phyloP scores from a whole-genome alignment of 225 moss, liverwort and hornwort species.

The Sphagnum tenellum region DNA sequence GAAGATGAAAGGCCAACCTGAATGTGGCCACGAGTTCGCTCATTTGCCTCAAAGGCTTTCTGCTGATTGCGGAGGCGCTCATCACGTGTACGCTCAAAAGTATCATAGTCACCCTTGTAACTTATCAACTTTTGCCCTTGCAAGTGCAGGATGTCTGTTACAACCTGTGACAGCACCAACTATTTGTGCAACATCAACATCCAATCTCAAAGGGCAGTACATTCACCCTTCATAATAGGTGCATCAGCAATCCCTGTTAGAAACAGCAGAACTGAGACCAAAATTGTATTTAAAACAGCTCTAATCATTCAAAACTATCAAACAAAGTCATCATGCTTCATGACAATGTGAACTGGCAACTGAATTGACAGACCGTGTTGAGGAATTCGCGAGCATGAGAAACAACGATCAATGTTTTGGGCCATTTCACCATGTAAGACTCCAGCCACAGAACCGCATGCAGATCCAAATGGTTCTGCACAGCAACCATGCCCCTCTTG shows the following conservation, averaged over 20 bases:
- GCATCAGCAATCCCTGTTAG: too few relatives aligned
- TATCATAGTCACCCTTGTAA: slow-evolving; percentile 98
- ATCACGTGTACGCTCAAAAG: slow-evolving; percentile 89
- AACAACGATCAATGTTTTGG: slow-evolving; percentile 93
- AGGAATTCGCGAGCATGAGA: slow-evolving; percentile 95
- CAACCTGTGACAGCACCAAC: slow-evolving; percentile 44
- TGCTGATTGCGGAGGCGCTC: slow-evolving; percentile 91
- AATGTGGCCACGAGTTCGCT: slow-evolving; percentile 90
- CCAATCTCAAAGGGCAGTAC: too few relatives aligned
- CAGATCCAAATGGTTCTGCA: slow-evolving; percentile 95
- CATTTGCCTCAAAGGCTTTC: slow-evolving; percentile 96
- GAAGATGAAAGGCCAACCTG: slow-evolving; percentile 30
- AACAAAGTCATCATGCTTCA: too few relatives aligned
- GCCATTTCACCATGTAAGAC: slow-evolving; percentile 89
- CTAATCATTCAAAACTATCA: too few relatives aligned
- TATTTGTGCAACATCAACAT: too few relatives aligned
- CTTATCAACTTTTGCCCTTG: slow-evolving; percentile 81
- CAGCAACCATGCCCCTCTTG: background rate
- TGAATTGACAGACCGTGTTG: slow-evolving; percentile 56
- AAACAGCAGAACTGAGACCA: too few relatives aligned
- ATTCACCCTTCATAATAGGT: too few relatives aligned
- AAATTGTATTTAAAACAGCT: too few relatives aligned
- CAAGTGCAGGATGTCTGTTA: slow-evolving; percentile 86
- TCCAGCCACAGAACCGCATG: slow-evolving; percentile 99
- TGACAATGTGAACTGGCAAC: too few relatives aligned